Percentiles rank a stretch among this genome's conserved stretches.
These are phyloP conservation scores for Hypoxylon crocopeplum DNA, from an alignment of 495 filamentous ascomycete genomes.

Conservation along the genomic window DNA sequence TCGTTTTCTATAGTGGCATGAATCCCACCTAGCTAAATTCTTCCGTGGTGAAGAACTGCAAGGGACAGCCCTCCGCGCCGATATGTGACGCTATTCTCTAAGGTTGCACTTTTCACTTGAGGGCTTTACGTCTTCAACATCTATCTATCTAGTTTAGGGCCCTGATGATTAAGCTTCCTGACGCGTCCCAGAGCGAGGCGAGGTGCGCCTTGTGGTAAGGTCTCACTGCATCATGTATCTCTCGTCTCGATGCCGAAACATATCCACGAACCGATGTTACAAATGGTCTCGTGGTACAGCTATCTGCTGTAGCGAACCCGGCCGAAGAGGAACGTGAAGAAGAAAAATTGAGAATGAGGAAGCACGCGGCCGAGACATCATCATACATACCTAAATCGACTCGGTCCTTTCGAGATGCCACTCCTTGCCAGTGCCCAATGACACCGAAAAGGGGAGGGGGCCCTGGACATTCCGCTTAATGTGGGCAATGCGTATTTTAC, in stretches of 20 bases:
- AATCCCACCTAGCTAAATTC: slow-evolving; percentile 17
- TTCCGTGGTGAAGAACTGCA: too few species aligned
- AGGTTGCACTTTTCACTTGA: slow-evolving; percentile 8
- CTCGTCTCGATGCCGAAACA: slow-evolving; percentile 34
- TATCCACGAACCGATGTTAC: slow-evolving; percentile 35
- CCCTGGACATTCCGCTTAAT: slow-evolving; percentile 39
- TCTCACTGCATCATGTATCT: slow-evolving; percentile 39
- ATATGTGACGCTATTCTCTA: slow-evolving; percentile 4
- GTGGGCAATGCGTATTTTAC: slow-evolving; percentile 40
- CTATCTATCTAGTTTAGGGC: slow-evolving; percentile 1
- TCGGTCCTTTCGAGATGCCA: slow-evolving; percentile 38
- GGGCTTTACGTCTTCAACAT: slow-evolving; percentile 4
- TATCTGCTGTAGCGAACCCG: slow-evolving; percentile 22
- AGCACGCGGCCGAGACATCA: slow-evolving; percentile 39
- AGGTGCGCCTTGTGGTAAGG: slow-evolving; percentile 33
- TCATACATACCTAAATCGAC: slow-evolving; percentile 35
- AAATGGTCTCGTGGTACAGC: slow-evolving; percentile 35
- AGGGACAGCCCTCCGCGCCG: slow-evolving; percentile 7
- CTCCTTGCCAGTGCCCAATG: slow-evolving; percentile 20
- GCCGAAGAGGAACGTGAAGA: not conserved
- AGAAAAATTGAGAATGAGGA: slow-evolving; percentile 16
- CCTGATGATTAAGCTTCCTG: slow-evolving; percentile 34
- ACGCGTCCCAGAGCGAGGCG: slow-evolving; percentile 35
- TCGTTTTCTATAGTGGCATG: not conserved
- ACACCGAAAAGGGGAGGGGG: slow-evolving; percentile 33